These are phyloP conservation scores for Poronia punctata DNA, from an alignment of 495 filamentous ascomycete species.

Conservation along the genomic window DNA sequence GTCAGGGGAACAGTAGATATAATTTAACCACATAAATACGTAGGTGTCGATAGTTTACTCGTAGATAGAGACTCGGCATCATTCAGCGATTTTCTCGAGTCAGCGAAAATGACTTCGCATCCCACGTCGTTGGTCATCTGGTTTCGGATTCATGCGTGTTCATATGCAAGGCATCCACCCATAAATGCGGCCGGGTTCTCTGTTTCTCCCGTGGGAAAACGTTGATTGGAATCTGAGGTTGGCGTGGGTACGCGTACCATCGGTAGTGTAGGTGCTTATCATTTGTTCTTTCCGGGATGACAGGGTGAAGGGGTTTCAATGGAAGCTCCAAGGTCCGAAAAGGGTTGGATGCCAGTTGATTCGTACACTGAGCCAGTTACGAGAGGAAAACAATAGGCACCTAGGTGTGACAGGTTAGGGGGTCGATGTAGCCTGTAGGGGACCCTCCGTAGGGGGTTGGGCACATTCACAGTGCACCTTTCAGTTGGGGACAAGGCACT, in stretches of 20 bases:
- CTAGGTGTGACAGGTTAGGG: too few relatives aligned
- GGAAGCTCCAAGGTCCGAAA: not conserved
- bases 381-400: too few relatives aligned
- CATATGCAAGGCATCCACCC: constrained; percentile 3
- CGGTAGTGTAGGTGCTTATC: not conserved
- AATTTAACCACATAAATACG: too few relatives aligned
- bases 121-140: constrained; percentile 4
- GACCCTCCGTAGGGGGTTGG: not conserved
- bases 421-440: constrained; percentile 1
- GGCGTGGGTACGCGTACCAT: too few relatives aligned
- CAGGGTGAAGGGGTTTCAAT: not conserved
- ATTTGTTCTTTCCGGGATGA: not conserved
- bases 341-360: not conserved
- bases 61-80: too few relatives aligned
- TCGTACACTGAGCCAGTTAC: not conserved
- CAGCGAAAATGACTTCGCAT: not conserved
- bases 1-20: too few relatives aligned
- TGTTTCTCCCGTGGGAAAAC: not conserved
- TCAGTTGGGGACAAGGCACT: constrained; percentile 10
- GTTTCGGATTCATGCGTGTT: not conserved
- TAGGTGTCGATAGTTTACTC: too few relatives aligned
- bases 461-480: not conserved
- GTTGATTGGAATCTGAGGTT: constrained; percentile 2
- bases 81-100: not conserved
- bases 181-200: constrained; percentile 2